Conservation (phyloP, 768 basidiomycete species). For the Grammothele lineata region DNA sequence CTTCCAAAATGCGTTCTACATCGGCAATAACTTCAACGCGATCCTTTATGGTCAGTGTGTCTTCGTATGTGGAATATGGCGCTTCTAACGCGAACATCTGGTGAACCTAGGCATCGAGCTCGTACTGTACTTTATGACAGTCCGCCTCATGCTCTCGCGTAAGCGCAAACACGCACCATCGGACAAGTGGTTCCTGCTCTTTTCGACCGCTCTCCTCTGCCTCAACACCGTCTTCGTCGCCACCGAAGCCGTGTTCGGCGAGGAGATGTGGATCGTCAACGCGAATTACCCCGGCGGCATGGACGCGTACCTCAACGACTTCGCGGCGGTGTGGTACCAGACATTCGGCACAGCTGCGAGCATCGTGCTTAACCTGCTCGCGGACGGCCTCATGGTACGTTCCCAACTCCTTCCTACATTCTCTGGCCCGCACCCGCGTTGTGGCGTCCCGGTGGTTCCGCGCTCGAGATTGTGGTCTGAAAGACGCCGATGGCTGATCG, state of each 20-base stretch:
- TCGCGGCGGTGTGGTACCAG: conserved; percentile 27
- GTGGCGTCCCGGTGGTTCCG: too few relatives aligned
- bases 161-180: not conserved
- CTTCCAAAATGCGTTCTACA: conserved; percentile 21
- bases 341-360: conserved; percentile 23
- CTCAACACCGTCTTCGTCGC: conserved; percentile 30
- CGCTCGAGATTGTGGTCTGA: not conserved
- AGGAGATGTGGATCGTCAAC: conserved; percentile 34
- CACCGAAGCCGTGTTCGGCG: conserved; percentile 26
- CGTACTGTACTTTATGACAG: conserved; percentile 22
- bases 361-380: conserved; percentile 30
- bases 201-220: conserved; percentile 24
- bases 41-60: conserved; percentile 26
- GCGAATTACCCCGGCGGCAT: conserved; percentile 31
- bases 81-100: not conserved
- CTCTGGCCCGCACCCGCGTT: not conserved
- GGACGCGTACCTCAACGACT: conserved; percentile 27
- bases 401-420: not conserved
- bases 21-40: conserved; percentile 24
- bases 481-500: not conserved
- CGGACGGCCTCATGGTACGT: conserved; percentile 36
- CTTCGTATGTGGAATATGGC: not conserved
- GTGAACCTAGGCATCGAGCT: conserved; percentile 21
- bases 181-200: conserved; percentile 19
- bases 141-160: conserved; percentile 11